Conservation (phyloP, 23 red algal species). For the Gracilariopsis chorda region DNA sequence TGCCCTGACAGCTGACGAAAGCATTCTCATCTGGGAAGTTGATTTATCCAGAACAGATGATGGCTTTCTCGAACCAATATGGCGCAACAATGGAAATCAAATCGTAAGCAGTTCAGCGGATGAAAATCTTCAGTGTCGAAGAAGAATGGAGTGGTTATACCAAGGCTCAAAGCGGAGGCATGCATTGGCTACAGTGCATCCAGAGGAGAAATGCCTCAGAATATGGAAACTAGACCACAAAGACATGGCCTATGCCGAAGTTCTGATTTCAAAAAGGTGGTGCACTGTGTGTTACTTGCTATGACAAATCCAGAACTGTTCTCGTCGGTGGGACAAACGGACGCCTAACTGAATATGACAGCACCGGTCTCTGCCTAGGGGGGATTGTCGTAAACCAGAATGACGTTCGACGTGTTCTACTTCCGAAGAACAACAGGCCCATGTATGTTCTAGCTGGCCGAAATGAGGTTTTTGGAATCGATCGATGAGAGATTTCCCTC, state of each 20-base stretch:
- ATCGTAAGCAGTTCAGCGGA: background rate
- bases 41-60: background rate
- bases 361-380: conserved; percentile 52
- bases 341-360: conserved; percentile 44
- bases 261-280: conserved; percentile 5
- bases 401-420: conserved; percentile 1
- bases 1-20: background rate
- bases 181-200: conserved; percentile 50
- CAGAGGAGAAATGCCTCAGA: conserved; percentile 26
- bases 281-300: conserved; percentile 10
- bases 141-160: conserved; percentile 21
- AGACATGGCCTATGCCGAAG: conserved; percentile 50
- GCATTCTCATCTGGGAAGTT: conserved; percentile 43
- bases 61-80: conserved; percentile 49
- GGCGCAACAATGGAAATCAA: background rate
- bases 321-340: conserved; percentile 43
- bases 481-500: background rate
- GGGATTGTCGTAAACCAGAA: background rate
- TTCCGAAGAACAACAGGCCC: background rate
- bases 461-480: conserved; percentile 17
- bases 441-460: conserved; percentile 7
- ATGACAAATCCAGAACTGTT: conserved; percentile 1
- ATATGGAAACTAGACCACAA: conserved; percentile 49
- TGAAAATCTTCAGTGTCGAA: background rate
- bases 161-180: conserved; percentile 12